phyloP scores from a whole-genome alignment of 805 yeast genomes.

The Ogataea zsoltii region DNA sequence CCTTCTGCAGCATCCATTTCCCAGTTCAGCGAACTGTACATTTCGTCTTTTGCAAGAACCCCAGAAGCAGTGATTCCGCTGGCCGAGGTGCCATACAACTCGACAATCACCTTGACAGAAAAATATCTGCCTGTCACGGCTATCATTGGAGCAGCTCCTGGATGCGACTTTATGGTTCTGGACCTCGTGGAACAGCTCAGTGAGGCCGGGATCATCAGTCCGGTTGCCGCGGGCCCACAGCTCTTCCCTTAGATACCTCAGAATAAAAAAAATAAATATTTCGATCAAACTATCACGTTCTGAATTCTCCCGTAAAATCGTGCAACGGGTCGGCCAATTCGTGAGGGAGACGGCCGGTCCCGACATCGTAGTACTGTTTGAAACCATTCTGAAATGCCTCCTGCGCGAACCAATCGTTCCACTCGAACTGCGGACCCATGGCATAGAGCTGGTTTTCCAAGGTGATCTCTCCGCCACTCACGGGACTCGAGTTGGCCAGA shows the following conservation, averaged over 20 bases:
- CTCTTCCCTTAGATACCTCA: constrained; percentile 3
- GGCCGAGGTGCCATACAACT: constrained; percentile 13
- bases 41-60: constrained; percentile 16
- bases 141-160: constrained; percentile 16
- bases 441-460: not conserved
- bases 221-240: constrained; percentile 7
- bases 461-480: constrained; percentile 2
- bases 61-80: constrained; percentile 16
- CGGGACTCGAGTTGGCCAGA: constrained; percentile 1
- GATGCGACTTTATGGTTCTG: constrained; percentile 16
- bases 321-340: constrained; percentile 15
- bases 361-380: constrained; percentile 22
- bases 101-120: constrained; percentile 14
- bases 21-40: constrained; percentile 10
- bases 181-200: constrained; percentile 9
- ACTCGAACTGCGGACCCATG: constrained; percentile 17
- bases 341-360: constrained; percentile 15
- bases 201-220: constrained; percentile 8
- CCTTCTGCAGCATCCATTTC: constrained; percentile 11
- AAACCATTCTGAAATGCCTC: constrained; percentile 27
- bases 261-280: not conserved
- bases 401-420: constrained; percentile 29
- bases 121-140: constrained; percentile 15
- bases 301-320: constrained; percentile 2
- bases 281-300: not conserved